Base-by-base conservation (phyloP, 2,329 filamentous ascomycete genomes). In the Sordariomycetes sp. region DNA sequence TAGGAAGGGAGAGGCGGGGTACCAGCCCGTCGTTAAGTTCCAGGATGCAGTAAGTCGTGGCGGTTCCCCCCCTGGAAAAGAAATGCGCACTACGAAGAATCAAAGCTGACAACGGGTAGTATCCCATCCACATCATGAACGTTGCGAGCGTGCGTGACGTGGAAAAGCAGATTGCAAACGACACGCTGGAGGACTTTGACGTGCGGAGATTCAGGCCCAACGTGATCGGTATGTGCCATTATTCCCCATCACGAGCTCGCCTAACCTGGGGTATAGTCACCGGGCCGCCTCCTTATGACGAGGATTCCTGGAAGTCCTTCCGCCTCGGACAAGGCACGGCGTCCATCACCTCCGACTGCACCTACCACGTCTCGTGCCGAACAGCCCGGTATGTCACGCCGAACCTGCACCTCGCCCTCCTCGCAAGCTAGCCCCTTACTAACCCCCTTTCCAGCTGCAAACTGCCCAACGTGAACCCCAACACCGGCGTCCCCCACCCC, bases 161-260 rank as follows among this genome's bases (percentile, higher is more conserved):
- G 28, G 81, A 84, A 60, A 70, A 74, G 2, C 73, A 80, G 53
- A 76, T 89, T 8, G 78, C 77, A 62, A 76, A 77, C 55, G 71
- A 76, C 25, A 65, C 66, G 7, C 66, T 79, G 20, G 74, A 76
- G 32, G 71, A 76, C 32, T 74, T 90, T 0, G 82, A 86, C 59
- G 79, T 81, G 10, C 72, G 79, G 18, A 79, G 86, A 14, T 91
- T 89, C 70, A 79, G 88, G 25, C 80, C 87, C 43, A 91, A 92
- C 64, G 82, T 92, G 37, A 84, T 89, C 63, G 71, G 81, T 85
- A 69, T 68, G 73, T 22, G 22, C 7, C 8, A 11, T 20, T 22
- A 57, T 55, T 53, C 54, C 59, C 54, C 22, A 10, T 22, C 53
- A 4, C 18, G 18, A n/a, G 14, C 20, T 35, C n/a, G 32, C 40